phyloP scores from a whole-genome alignment of 176 grass and related monocot species.

The Dactylis glomerata region DNA sequence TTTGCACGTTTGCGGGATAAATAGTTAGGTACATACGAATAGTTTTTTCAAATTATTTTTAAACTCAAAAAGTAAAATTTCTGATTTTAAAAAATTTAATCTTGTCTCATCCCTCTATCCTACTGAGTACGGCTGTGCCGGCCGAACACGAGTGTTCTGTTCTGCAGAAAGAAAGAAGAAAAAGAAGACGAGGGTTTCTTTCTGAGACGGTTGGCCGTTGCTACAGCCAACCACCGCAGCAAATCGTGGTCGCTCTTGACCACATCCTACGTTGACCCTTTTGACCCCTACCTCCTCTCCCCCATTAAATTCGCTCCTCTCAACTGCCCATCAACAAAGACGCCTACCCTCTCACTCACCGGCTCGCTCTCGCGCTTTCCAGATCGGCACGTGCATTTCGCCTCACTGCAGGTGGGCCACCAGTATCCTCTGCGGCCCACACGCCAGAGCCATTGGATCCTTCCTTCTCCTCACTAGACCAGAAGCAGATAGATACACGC shows the following conservation, averaged over 20 bases:
- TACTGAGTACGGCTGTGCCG: background rate
- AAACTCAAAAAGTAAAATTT: too few relatives aligned
- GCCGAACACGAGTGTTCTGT: background rate
- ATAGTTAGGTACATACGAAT: too few relatives aligned
- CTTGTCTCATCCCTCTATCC: background rate
- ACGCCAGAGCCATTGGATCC: slow-evolving; percentile 18
- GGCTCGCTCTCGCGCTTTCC: background rate
- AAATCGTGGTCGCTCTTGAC: background rate
- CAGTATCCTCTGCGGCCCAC: background rate
- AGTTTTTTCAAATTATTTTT: too few relatives aligned
- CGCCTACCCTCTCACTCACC: too few relatives aligned
- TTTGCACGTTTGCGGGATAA: too few relatives aligned
- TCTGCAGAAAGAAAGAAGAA: background rate
- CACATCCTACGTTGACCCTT: background rate
- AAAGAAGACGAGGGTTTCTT: background rate
- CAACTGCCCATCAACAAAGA: too few relatives aligned
- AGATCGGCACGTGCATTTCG: background rate
- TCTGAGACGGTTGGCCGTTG: slow-evolving; percentile 3
- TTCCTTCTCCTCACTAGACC: background rate
- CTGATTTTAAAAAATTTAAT: too few relatives aligned
- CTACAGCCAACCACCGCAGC: background rate
- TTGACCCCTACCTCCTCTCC: background rate
- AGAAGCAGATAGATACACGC: background rate
- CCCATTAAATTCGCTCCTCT: background rate
- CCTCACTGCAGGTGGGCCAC: slow-evolving; percentile 6